These are phyloP conservation scores for Nicotiana sylvestris DNA, from an alignment of 257 asterid genomes.

Conservation along the genomic window DNA sequence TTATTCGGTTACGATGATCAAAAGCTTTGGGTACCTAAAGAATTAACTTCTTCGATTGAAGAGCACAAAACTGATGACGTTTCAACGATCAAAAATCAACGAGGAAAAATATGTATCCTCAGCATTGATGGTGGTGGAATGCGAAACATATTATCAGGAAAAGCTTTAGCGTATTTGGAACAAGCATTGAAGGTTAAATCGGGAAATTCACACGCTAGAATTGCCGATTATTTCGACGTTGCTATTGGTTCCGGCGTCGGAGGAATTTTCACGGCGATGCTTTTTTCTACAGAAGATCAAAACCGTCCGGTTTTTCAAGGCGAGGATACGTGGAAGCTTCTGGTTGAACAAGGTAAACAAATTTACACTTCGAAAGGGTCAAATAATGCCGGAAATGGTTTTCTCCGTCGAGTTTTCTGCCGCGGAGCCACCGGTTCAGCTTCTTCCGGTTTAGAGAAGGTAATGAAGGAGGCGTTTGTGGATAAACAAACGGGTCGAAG, in stretches of 20 bases:
- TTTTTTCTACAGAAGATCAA: conserved; percentile 60
- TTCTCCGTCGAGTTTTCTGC: conserved; percentile 48
- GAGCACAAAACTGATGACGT: conserved; percentile 14
- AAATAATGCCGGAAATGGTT: conserved; percentile 27
- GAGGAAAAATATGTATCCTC: conserved; percentile 82
- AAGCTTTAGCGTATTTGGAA: conserved; percentile 76
- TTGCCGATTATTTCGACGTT: conserved; percentile 92
- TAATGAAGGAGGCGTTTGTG: conserved; percentile 72
- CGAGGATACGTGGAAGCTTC: conserved; percentile 84
- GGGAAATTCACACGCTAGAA: conserved; percentile 68
- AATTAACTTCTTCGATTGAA: conserved; percentile 20
- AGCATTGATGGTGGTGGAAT: conserved; percentile 91
- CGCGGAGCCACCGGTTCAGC: conserved; percentile 26
- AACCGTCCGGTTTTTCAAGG: conserved; percentile 67
- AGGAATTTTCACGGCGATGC: conserved; percentile 88
- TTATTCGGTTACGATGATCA: conserved; percentile 85
- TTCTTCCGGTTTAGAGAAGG: conserved; percentile 48
- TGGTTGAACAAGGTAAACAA: conserved; percentile 63
- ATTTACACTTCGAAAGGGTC: conserved; percentile 33
- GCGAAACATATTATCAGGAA: conserved; percentile 68
- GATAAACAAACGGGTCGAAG: conserved; percentile 56
- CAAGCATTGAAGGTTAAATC: conserved; percentile 67
- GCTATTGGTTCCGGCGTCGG: conserved; percentile 94
- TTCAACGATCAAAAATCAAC: conserved; percentile 46
- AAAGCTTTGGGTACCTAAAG: conserved; percentile 76